Base-by-base conservation (phyloP, 192 early-diverging fungal genomes). In the Coemansia sp. region DNA sequence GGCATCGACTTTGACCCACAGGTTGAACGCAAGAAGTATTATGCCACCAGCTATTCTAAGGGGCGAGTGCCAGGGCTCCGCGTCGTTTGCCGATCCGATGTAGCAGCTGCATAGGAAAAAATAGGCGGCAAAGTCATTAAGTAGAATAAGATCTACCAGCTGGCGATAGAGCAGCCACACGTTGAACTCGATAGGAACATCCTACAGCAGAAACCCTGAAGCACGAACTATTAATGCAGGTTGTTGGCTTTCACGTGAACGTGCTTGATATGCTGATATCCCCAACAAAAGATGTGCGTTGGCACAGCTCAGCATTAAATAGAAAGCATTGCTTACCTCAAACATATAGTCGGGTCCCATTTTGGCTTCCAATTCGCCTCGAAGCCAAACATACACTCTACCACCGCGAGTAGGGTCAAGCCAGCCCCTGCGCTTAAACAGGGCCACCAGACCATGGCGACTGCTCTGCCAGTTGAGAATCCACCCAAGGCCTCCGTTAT, bases 1-100 rank as follows among this genome's bases (percentile, higher is more conserved):
- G 29, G 94, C 95, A 73, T 99, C 96, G 50, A 92, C 70, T 74
- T 96, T 95, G 65, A 99, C 95, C 92, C 96, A 96, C 61, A 96
- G 87, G 65, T 96, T 97, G 74, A 99, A 95, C 25, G 86, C 80
- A 8, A 96, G 82, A 54, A 99, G 79, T 25, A 92, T 82, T 2
- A 90, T 60, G 11, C 94, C 94, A 32, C 88, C 94, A 22, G 86
- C 65, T 74, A 90, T 90, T 25, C 95, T 86, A 62, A 94, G 49
- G n/a, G 87, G 62, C 52, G 92, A 84, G 63, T 84, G 83, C 67
- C 89, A 74, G 14, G 73, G 55, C 65, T 77, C 74, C 17, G 87
- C 67, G 58, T 85, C 85, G 57, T 79, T 80, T 52, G 82, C 83
- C 15, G 87, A 81, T 9, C 92, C 92, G 36, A 87, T 71, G 40